These are phyloP conservation scores for Daucus carota DNA, from an alignment of 129 eudicot species.

Conservation along the genomic window DH1_v3.0 NC_030389.2:45102501-45103000, in stretches of 20 bases:
- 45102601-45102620: slow-evolving; percentile 5
- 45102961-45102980: slow-evolving; percentile 10
- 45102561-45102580: background rate
- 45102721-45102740: background rate
- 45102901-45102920: slow-evolving; percentile 15
- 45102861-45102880: background rate
- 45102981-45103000: slow-evolving; percentile 6
- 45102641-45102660: slow-evolving; percentile 3
- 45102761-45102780: slow-evolving; percentile 7
- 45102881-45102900: background rate
- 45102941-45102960: slow-evolving; percentile 25
- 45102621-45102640: background rate
- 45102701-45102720: background rate
- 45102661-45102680: slow-evolving; percentile 24
- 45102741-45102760: background rate
- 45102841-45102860: background rate
- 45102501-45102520: background rate
- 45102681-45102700: slow-evolving; percentile 18
- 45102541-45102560: background rate
- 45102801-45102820: slow-evolving; percentile 3
- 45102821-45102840: slow-evolving; percentile 8
- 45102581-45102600: background rate
- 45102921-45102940: background rate
- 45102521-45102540: background rate
- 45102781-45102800: background rate